phyloP scores from a whole-genome alignment of 805 yeast genomes.

The Maudiozyma barnettii region DNA sequence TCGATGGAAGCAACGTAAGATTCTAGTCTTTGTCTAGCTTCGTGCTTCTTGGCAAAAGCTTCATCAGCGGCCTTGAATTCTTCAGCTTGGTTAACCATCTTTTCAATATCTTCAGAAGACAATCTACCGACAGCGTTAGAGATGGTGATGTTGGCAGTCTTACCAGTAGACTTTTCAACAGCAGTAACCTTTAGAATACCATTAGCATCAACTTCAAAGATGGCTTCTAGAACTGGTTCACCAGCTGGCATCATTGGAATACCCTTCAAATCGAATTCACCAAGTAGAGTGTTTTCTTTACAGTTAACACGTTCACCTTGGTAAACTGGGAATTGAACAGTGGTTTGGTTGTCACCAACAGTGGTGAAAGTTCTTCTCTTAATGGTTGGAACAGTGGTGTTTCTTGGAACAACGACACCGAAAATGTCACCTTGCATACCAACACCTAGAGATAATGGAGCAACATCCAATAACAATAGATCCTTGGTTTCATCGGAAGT shows the following conservation, averaged over 20 bases:
- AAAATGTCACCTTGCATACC: conserved; percentile 99
- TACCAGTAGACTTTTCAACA: conserved; percentile 96
- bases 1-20: conserved; percentile 95
- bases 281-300: conserved; percentile 92
- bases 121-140: conserved; percentile 98
- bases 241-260: conserved; percentile 99
- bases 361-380: conserved; percentile 99
- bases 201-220: conserved; percentile 97
- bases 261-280: conserved; percentile 97
- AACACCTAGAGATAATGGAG: conserved; percentile 97
- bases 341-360: conserved; percentile 96
- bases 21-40: conserved; percentile 98
- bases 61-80: conserved; percentile 98
- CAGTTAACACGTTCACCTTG: conserved; percentile 99
- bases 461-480: conserved; percentile 90
- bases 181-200: conserved; percentile 99
- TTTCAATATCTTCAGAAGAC: conserved; percentile 80
- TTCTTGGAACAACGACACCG: conserved; percentile 98
- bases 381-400: conserved; percentile 98
- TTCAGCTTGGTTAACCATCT: conserved; percentile 88
- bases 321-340: conserved; percentile 97
- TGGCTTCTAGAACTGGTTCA: conserved; percentile 98
- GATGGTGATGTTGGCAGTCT: conserved; percentile 95
- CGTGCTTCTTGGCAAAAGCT: conserved; percentile 86
- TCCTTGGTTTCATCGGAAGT: conserved; percentile 90